phyloP scores from a whole-genome alignment of 148 eudicot genomes.

The Vaccinium macrocarpon region DNA sequence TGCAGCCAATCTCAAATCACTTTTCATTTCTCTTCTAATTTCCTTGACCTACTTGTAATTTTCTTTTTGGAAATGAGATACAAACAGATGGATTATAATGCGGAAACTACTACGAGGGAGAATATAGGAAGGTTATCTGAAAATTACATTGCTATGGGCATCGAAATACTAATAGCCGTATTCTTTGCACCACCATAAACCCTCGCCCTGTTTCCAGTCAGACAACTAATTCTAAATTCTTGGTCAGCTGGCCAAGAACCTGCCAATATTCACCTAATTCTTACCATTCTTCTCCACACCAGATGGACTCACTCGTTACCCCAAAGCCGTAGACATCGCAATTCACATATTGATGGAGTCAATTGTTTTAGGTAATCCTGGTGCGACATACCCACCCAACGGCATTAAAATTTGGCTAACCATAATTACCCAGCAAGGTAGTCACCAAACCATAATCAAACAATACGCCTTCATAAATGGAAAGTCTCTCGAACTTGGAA shows the following conservation, averaged over 20 bases:
- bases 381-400: background rate
- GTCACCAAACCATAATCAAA: background rate
- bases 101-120: constrained; percentile 18
- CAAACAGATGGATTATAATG: constrained; percentile 33
- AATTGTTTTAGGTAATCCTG: background rate
- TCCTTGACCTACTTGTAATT: background rate
- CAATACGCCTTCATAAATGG: background rate
- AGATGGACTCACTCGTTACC: background rate
- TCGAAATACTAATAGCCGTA: background rate
- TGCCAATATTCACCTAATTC: background rate
- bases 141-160: constrained; percentile 8
- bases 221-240: background rate
- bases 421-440: background rate
- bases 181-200: constrained; percentile 5
- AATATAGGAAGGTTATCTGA: constrained; percentile 20
- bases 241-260: background rate
- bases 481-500: background rate
- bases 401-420: background rate
- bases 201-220: constrained; percentile 8
- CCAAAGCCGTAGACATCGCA: background rate
- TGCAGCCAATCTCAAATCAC: background rate
- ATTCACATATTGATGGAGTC: background rate
- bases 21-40: background rate
- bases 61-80: background rate
- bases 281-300: background rate